Percentiles rank a stretch among this genome's conserved stretches.
Conservation (phyloP, 2,329 filamentous ascomycete genomes). For the Aspergillus neotritici region DNA sequence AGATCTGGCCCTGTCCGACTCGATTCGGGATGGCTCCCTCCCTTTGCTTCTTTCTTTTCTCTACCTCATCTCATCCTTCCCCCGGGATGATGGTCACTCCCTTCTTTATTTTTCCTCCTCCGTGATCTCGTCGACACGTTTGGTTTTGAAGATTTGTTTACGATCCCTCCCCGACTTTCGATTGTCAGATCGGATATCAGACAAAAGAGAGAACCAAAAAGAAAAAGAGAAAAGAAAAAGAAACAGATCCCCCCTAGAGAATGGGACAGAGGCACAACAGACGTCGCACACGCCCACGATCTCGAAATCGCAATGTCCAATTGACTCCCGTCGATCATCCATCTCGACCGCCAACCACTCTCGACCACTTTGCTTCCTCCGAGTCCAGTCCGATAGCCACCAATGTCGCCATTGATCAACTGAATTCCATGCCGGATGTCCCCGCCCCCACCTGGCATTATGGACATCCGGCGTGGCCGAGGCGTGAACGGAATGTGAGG, state of each 20-base stretch:
- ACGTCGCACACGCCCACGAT: conserved; percentile 40
- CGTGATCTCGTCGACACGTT: conserved; percentile 10
- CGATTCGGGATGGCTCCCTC: conserved; percentile 2
- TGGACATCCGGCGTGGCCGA: conserved; percentile 38
- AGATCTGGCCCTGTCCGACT: not conserved
- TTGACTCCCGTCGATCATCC: conserved; percentile 17
- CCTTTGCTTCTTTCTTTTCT: conserved; percentile 10
- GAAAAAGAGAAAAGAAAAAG: conserved; percentile 5
- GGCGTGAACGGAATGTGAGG: conserved; percentile 27
- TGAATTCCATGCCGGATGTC: conserved; percentile 21
- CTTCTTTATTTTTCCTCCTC: conserved; percentile 18
- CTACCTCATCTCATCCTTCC: conserved; percentile 33
- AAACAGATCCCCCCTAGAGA: conserved; percentile 12
- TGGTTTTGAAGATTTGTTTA: conserved; percentile 4
- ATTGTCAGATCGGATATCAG: no score
- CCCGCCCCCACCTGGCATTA: conserved; percentile 40
- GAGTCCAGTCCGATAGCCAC: conserved; percentile 6
- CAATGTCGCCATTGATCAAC: conserved; percentile 18
- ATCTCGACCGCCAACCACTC: conserved; percentile 11
- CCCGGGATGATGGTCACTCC: conserved; percentile 36
- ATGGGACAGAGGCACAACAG: conserved; percentile 47
- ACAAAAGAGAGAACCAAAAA: conserved; percentile 4
- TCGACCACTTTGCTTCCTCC: not conserved
- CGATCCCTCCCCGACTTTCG: not conserved
- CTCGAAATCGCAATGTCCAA: conserved; percentile 29